A percentile compares a stretch with the other conserved stretches of the same genome.
Conservation (phyloP, 2,329 filamentous ascomycete species). For the Lithohypha guttulata region DNA sequence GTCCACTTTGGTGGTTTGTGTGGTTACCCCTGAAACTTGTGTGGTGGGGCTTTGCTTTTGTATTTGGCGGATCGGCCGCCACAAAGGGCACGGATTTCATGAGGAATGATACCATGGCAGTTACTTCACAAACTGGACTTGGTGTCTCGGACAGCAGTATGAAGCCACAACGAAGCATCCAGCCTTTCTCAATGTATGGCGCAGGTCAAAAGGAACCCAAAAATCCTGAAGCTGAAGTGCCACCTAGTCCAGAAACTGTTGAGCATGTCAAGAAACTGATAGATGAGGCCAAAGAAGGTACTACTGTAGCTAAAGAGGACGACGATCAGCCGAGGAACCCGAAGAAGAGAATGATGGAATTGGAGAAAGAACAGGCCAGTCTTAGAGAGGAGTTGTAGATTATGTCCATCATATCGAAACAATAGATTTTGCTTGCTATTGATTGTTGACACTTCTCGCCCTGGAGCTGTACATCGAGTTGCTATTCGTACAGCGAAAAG, state of each 20-base stretch:
- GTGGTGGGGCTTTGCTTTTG: slow-evolving; percentile 48
- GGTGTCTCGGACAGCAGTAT: too few relatives aligned
- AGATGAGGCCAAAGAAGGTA: slow-evolving; percentile 22
- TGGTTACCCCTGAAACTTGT: slow-evolving; percentile 67
- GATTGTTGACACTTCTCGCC: too few relatives aligned
- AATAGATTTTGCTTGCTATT: too few relatives aligned
- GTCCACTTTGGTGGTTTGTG: slow-evolving; percentile 79
- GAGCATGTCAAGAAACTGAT: slow-evolving; percentile 34
- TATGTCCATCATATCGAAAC: too few relatives aligned
- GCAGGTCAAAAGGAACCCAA: too few relatives aligned
- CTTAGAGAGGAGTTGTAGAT: slow-evolving; percentile 29
- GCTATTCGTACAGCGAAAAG: too few relatives aligned
- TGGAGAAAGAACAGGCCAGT: slow-evolving; percentile 25
- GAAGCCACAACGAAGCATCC: too few relatives aligned
- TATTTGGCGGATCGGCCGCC: slow-evolving; percentile 36
- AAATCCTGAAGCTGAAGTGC: slow-evolving; percentile 11
- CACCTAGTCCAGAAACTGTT: slow-evolving; percentile 26
- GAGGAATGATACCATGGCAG: not conserved
- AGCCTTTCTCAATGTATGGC: too few relatives aligned
- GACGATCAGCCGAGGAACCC: slow-evolving; percentile 34
- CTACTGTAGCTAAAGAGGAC: slow-evolving; percentile 26
- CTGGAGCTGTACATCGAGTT: too few relatives aligned
- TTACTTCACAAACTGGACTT: too few relatives aligned
- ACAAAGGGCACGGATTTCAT: not conserved
- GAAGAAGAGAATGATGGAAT: slow-evolving; percentile 40